phyloP scores from a whole-genome alignment of 805 yeast species.

The Wickerhamomyces bovis region DNA sequence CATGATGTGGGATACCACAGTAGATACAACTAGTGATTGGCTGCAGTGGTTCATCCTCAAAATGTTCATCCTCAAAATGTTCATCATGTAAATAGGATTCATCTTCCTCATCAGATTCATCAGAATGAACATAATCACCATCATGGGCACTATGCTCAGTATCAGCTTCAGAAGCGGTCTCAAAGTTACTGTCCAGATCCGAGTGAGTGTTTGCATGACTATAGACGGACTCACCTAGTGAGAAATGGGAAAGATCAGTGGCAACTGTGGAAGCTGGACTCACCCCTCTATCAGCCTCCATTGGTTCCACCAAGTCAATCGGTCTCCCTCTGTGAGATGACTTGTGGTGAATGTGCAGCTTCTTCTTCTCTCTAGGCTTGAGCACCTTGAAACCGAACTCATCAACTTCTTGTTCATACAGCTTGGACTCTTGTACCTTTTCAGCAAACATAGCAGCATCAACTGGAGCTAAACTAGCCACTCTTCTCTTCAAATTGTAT shows the following conservation, averaged over 20 bases:
- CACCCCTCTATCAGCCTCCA: conserved; percentile 28
- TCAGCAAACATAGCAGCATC: conserved; percentile 44
- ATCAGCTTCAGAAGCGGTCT: conserved; percentile 47
- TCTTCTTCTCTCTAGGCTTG: conserved; percentile 20
- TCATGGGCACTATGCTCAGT: conserved; percentile 34
- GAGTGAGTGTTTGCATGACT: conserved; percentile 30
- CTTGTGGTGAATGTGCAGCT: conserved; percentile 10
- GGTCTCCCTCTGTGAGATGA: conserved; percentile 25
- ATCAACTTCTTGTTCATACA: conserved; percentile 30
- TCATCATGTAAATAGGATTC: conserved; percentile 11
- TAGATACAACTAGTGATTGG: conserved; percentile 48
- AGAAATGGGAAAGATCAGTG: conserved; percentile 50
- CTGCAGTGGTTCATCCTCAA: conserved; percentile 27
- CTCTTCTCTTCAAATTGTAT: conserved; percentile 89
- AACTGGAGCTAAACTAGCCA: conserved; percentile 74
- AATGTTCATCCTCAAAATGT: conserved; percentile 18
- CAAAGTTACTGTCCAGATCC: conserved; percentile 30
- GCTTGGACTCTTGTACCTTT: conserved; percentile 30
- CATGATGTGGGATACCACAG: conserved; percentile 48
- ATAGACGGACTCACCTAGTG: conserved; percentile 41
- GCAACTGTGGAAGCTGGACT: conserved; percentile 52
- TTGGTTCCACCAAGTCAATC: conserved; percentile 3
- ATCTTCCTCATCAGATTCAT: conserved; percentile 22
- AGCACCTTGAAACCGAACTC: conserved; percentile 34
- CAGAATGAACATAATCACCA: conserved; percentile 24